A percentile compares a stretch with the other conserved stretches of the same genome.
These are phyloP conservation scores for Emmonsiellopsis sp. DNA, from an alignment of 2,329 filamentous ascomycete genomes.

Conservation along the genomic window DNA sequence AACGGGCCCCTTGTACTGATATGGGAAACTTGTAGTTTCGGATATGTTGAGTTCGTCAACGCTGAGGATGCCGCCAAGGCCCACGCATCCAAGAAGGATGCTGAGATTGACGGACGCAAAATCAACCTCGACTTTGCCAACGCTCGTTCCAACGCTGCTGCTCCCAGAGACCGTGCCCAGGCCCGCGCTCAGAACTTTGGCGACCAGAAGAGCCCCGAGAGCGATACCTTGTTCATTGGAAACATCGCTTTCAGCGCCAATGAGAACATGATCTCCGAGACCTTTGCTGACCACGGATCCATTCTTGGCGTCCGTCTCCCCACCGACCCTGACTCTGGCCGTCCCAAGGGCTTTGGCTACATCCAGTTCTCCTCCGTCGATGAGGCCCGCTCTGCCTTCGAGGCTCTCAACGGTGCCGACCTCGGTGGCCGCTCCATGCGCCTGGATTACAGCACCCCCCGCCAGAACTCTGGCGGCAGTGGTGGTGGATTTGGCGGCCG, in stretches of 20 bases:
- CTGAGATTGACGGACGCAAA: constrained; percentile 63
- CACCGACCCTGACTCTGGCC: constrained; percentile 74
- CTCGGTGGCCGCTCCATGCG: constrained; percentile 67
- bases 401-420: constrained; percentile 61
- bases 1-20: constrained; percentile 12
- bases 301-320: constrained; percentile 78
- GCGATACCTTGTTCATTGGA: constrained; percentile 82
- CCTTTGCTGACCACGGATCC: constrained; percentile 62
- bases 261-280: constrained; percentile 64
- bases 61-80: constrained; percentile 61
- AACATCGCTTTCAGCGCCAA: constrained; percentile 80
- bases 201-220: constrained; percentile 69
- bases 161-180: constrained; percentile 55
- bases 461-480: constrained; percentile 45
- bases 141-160: constrained; percentile 51
- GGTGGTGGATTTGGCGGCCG: constrained; percentile 37
- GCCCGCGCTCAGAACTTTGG: constrained; percentile 52
- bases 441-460: constrained; percentile 70
- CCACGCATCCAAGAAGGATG: constrained; percentile 63
- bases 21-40: constrained; percentile 50
- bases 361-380: constrained; percentile 74
- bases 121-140: constrained; percentile 74
- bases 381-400: constrained; percentile 68
- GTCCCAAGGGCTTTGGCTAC: constrained; percentile 88
- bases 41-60: constrained; percentile 79